Percentiles rank a stretch among this genome's conserved stretches.
Conservation (phyloP, 495 filamentous ascomycete species). For the Hypoxylon fragiforme region DNA sequence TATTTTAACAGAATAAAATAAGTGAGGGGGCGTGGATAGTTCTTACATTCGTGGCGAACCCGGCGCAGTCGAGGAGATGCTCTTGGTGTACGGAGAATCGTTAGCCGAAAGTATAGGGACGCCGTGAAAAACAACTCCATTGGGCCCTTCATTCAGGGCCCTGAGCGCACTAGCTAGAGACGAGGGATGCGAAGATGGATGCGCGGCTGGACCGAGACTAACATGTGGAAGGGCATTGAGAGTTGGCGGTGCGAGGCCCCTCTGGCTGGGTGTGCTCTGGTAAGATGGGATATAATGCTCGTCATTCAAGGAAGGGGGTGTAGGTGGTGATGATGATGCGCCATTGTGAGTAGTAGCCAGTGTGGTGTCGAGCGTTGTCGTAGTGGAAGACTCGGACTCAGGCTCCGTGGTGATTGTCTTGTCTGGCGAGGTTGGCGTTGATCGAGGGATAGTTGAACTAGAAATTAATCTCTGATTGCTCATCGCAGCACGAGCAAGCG, state of each 20-base stretch:
- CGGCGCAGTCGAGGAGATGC: constrained; percentile 57
- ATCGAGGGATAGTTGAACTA: constrained; percentile 37
- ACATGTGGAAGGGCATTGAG: constrained; percentile 29
- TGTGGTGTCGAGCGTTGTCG: constrained; percentile 23
- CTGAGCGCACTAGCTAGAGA: constrained; percentile 43
- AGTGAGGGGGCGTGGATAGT: no score
- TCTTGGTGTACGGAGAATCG: constrained; percentile 52
- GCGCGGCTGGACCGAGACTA: constrained; percentile 36
- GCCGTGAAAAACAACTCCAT: constrained; percentile 22
- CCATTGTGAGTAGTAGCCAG: constrained; percentile 19
- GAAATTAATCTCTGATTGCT: constrained; percentile 45
- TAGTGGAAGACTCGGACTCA: constrained; percentile 19
- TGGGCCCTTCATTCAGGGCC: constrained; percentile 39
- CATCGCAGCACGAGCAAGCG: constrained; percentile 57
- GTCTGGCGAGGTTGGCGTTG: constrained; percentile 20
- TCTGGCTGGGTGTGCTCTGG: constrained; percentile 16
- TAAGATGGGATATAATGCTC: constrained; percentile 16
- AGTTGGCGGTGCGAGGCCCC: constrained; percentile 27
- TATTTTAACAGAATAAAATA: no score
- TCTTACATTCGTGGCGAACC: constrained; percentile 58
- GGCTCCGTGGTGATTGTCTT: constrained; percentile 22
- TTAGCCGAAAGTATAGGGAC: constrained; percentile 33
- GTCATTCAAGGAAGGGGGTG: constrained; percentile 30
- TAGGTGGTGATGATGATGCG: constrained; percentile 32
- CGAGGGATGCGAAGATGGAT: constrained; percentile 37